phyloP scores from a whole-genome alignment of 2,329 filamentous ascomycete genomes.

The Colletotrichum phormii region DNA sequence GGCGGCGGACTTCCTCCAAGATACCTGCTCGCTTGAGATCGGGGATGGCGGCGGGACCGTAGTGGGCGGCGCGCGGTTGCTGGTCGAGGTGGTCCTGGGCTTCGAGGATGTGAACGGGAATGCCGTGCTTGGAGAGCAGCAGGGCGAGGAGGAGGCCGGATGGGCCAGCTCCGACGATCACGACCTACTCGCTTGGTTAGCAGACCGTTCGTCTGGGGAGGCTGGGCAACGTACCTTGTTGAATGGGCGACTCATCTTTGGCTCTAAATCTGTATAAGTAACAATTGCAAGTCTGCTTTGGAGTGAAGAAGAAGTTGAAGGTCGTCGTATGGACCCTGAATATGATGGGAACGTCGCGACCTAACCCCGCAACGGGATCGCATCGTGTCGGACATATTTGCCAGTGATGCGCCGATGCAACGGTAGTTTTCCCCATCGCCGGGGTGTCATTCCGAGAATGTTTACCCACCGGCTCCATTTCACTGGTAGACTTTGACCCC shows the following conservation, averaged over 20 bases:
- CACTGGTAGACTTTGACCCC: not conserved
- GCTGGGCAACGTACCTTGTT: conserved; percentile 4
- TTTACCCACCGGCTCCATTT: not conserved
- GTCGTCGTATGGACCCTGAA: not conserved
- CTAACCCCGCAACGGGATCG: conserved; percentile 14
- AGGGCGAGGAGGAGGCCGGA: conserved; percentile 62
- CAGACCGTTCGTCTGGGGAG: not conserved
- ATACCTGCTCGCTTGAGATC: conserved; percentile 71
- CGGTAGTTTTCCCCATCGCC: not conserved
- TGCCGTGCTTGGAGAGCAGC: conserved; percentile 63
- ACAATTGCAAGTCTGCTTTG: not conserved
- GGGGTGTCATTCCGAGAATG: conserved; percentile 1
- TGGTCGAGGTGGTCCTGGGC: conserved; percentile 64
- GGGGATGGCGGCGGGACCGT: conserved; percentile 67
- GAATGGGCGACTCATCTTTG: conserved; percentile 23
- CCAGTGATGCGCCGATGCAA: not conserved
- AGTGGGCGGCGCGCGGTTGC: conserved; percentile 72
- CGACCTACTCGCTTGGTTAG: conserved; percentile 10
- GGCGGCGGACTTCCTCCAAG: conserved; percentile 55
- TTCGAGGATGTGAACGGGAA: conserved; percentile 67
- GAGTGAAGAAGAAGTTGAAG: not conserved
- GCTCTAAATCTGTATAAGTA: not conserved
- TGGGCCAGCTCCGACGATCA: conserved; percentile 63
- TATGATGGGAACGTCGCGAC: not conserved
- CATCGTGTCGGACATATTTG: not conserved